phyloP scores from a whole-genome alignment of 2,329 filamentous ascomycete species.

The Rosellinia necatrix region DNA sequence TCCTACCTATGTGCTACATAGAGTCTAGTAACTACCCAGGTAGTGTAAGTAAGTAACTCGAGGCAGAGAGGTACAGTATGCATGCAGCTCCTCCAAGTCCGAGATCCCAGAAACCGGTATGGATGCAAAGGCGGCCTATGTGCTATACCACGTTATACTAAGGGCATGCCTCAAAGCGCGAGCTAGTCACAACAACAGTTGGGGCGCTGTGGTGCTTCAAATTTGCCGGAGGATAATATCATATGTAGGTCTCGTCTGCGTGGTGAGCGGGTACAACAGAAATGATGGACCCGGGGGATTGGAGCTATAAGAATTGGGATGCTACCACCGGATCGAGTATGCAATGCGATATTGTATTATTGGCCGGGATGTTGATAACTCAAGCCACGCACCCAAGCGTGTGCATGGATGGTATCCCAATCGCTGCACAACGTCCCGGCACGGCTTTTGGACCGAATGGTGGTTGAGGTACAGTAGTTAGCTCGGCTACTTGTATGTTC shows the following conservation, averaged over 20 bases:
- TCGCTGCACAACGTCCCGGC: slow-evolving; percentile 11
- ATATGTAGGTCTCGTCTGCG: slow-evolving; percentile 23
- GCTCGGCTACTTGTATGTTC: too few species aligned
- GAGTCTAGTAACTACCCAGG: too few species aligned
- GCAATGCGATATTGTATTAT: slow-evolving; percentile 17
- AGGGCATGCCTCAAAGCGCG: background rate
- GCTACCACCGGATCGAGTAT: slow-evolving; percentile 21
- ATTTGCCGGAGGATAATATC: slow-evolving; percentile 9
- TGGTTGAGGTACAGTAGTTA: too few species aligned
- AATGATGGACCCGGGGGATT: slow-evolving; percentile 25
- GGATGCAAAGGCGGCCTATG: background rate
- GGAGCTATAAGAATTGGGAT: slow-evolving; percentile 22
- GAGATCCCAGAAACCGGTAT: background rate
- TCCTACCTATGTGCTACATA: too few species aligned
- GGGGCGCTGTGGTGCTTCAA: background rate
- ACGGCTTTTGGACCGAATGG: too few species aligned
- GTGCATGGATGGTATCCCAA: slow-evolving; percentile 11
- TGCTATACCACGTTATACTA: background rate
- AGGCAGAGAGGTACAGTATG: too few species aligned
- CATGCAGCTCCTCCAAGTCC: background rate
- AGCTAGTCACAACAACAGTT: slow-evolving; percentile 4
- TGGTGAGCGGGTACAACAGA: slow-evolving; percentile 14
- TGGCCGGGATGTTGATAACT: slow-evolving; percentile 15
- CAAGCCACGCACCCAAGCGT: slow-evolving; percentile 4
- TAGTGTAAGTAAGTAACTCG: background rate